Percentiles rank a stretch among this genome's conserved stretches.
phyloP scores from a whole-genome alignment of 2,329 filamentous ascomycete genomes.

The Arthrobotrys sinensis region DNA sequence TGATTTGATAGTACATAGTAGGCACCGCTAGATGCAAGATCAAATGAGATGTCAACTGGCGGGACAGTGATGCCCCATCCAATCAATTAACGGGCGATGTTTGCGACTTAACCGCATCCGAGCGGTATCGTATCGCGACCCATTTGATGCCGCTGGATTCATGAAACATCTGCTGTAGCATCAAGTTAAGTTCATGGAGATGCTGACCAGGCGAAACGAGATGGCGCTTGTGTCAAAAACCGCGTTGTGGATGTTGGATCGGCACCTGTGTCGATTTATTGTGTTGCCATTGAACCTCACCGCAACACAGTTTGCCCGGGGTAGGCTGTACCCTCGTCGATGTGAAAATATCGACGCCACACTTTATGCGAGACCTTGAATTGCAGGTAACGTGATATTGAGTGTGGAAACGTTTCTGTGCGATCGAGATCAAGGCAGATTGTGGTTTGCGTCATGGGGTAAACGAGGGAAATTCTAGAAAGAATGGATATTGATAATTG shows the following conservation, averaged over 20 bases:
- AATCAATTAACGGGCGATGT: neutral
- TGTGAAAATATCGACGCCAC: conserved; percentile 29
- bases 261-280: conserved; percentile 33
- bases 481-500: conserved; percentile 4
- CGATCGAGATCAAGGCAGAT: conserved; percentile 50
- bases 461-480: conserved; percentile 7
- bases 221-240: conserved; percentile 30
- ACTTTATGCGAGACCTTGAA: conserved; percentile 52
- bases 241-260: conserved; percentile 56
- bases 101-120: neutral
- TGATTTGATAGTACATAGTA: neutral
- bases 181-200: neutral
- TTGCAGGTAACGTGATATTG: conserved; percentile 48
- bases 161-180: conserved; percentile 36
- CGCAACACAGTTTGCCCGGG: conserved; percentile 45
- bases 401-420: neutral
- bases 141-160: conserved; percentile 1
- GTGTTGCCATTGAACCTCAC: conserved; percentile 35
- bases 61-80: neutral
- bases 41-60: neutral
- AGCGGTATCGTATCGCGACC: neutral
- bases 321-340: conserved; percentile 26
- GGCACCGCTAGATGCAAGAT: neutral
- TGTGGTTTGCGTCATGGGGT: conserved; percentile 32
- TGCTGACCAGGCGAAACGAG: conserved; percentile 3